Percentiles rank a stretch among this genome's conserved stretches.
Conservation (phyloP, 305 asterid species). For the Fraxinus sp. region DNA sequence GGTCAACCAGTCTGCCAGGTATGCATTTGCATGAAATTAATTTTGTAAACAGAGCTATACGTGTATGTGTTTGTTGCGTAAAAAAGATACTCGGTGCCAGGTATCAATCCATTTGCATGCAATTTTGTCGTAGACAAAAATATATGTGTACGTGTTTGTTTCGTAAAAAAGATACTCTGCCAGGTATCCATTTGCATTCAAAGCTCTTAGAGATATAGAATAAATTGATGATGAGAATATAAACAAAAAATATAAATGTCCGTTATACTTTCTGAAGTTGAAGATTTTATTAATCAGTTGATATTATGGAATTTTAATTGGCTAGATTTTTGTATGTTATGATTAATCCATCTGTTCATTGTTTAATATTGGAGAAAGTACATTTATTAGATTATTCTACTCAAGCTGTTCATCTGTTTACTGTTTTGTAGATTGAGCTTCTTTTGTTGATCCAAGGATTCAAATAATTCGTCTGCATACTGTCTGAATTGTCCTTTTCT, state of each 20-base stretch:
- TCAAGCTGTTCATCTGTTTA: constrained; percentile 21
- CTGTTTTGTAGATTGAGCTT: constrained; percentile 20
- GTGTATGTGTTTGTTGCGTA: neutral
- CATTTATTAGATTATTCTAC: constrained; percentile 19
- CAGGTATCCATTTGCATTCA: neutral
- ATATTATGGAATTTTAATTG: constrained; percentile 12
- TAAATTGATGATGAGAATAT: neutral
- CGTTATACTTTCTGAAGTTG: constrained; percentile 10
- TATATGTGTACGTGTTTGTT: neutral
- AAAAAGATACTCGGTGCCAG: neutral
- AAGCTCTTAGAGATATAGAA: neutral
- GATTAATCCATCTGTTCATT: neutral
- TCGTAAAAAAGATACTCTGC: neutral
- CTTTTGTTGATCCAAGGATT: constrained; percentile 20
- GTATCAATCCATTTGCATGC: neutral
- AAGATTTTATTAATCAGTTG: constrained; percentile 3
- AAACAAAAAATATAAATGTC: constrained; percentile 9
- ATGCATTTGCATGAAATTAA: constrained; percentile 23
- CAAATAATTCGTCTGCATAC: constrained; percentile 16
- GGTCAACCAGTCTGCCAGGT: constrained; percentile 98
- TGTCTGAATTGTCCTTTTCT: constrained; percentile 18
- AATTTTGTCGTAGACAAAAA: neutral
- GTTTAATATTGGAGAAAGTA: neutral
- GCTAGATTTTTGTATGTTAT: neutral
- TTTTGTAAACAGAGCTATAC: neutral